Conservation (phyloP, 2,329 filamentous ascomycete genomes). For the Lecanicillium sp. region DNA sequence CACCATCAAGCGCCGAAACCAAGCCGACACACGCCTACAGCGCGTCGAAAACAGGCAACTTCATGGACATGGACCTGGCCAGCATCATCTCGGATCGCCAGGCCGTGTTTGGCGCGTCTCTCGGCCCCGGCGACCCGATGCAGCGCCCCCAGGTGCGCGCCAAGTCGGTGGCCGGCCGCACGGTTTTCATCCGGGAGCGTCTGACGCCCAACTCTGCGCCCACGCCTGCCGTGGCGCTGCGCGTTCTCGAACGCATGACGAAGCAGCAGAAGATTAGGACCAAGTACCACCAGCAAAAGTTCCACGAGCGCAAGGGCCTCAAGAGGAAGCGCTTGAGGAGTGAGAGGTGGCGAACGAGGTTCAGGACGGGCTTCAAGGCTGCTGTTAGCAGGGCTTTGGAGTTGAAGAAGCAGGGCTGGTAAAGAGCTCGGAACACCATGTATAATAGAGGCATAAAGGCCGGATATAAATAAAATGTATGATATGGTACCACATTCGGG, state of each 20-base stretch:
- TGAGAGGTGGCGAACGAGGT: slow-evolving; percentile 61
- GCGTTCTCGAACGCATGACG: slow-evolving; percentile 30
- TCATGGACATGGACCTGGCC: slow-evolving; percentile 23
- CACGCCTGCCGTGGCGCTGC: slow-evolving; percentile 38
- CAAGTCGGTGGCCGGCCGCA: slow-evolving; percentile 29
- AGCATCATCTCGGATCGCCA: slow-evolving; percentile 25
- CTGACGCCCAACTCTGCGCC: slow-evolving; percentile 19
- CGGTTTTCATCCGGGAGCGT: slow-evolving; percentile 27
- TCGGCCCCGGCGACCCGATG: slow-evolving; percentile 16
- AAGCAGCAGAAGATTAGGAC: slow-evolving; percentile 47
- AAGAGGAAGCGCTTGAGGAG: slow-evolving; percentile 69
- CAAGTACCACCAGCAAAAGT: slow-evolving; percentile 54
- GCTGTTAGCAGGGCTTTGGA: slow-evolving; percentile 58
- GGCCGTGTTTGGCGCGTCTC: slow-evolving; percentile 14
- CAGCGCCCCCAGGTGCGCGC: slow-evolving; percentile 33
- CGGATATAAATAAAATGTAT: slow-evolving; percentile 3
- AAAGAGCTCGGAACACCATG: slow-evolving; percentile 11
- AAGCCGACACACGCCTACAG: slow-evolving; percentile 1
- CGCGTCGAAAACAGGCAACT: slow-evolving; percentile 9
- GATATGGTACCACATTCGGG: not conserved
- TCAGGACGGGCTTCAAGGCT: slow-evolving; percentile 60
- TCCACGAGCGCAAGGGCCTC: slow-evolving; percentile 67
- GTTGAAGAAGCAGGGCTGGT: slow-evolving; percentile 76
- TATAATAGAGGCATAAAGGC: not conserved
- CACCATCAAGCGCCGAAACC: slow-evolving; percentile 2